Percentiles rank a stretch among this genome's conserved stretches.
Conservation (phyloP, 768 basidiomycete genomes). For the Suillus variegatus region DNA sequence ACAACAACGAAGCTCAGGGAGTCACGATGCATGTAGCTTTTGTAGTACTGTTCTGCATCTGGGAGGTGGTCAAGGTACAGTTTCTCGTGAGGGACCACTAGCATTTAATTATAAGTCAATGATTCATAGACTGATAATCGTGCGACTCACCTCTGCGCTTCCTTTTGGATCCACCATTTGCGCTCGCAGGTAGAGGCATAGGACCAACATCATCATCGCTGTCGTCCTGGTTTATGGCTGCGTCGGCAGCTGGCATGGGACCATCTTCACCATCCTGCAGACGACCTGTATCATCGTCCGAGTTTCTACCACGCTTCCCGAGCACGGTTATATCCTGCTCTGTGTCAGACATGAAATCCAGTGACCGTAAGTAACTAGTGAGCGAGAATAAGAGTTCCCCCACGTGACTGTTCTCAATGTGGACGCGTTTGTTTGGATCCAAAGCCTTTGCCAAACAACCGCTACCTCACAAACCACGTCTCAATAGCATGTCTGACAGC, state of each 20-base stretch:
- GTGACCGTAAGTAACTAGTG: not conserved
- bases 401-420: not conserved
- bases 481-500: slow-evolving; percentile 16
- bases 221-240: slow-evolving; percentile 40
- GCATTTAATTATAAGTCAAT: slow-evolving; percentile 20
- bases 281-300: slow-evolving; percentile 18
- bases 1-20: slow-evolving; percentile 85
- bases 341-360: slow-evolving; percentile 40
- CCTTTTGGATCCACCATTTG: slow-evolving; percentile 54
- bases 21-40: slow-evolving; percentile 98
- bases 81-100: slow-evolving; percentile 92
- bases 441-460: slow-evolving; percentile 26
- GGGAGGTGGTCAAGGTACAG: slow-evolving; percentile 93
- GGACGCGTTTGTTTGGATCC: slow-evolving; percentile 14
- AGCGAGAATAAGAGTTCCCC: not conserved
- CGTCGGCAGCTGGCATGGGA: slow-evolving; percentile 21
- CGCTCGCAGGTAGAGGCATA: slow-evolving; percentile 68
- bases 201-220: slow-evolving; percentile 83
- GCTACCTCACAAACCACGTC: not conserved
- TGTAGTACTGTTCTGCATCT: slow-evolving; percentile 89
- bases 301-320: slow-evolving; percentile 62
- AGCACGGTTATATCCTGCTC: slow-evolving; percentile 56
- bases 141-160: slow-evolving; percentile 74
- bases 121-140: not conserved
- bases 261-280: slow-evolving; percentile 21